phyloP scores from a whole-genome alignment of 2,329 filamentous ascomycete species.

The Chrysoporthe austroafricana region DNA sequence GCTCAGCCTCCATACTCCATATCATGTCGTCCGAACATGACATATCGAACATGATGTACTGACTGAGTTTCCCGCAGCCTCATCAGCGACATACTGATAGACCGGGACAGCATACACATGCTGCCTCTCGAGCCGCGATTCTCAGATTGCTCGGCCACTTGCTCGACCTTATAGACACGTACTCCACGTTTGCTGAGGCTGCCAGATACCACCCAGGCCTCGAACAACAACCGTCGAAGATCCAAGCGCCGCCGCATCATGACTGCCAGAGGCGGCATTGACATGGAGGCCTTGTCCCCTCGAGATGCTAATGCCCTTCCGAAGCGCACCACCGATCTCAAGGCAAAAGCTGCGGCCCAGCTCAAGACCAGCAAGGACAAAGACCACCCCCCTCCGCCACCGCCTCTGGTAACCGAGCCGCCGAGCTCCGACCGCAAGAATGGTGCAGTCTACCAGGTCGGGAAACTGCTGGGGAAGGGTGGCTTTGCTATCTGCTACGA shows the following conservation, averaged over 20 bases:
- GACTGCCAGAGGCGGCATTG: conserved; percentile 44
- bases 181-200: not conserved
- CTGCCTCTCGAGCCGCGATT: conserved; percentile 13
- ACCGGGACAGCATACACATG: not conserved
- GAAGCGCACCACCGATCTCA: conserved; percentile 54
- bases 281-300: conserved; percentile 67
- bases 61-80: conserved; percentile 16
- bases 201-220: not conserved
- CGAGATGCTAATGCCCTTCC: conserved; percentile 67
- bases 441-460: conserved; percentile 74
- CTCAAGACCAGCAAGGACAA: conserved; percentile 64
- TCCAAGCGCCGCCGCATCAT: conserved; percentile 43
- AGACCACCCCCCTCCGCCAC: conserved; percentile 69
- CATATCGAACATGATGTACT: conserved; percentile 4
- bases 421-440: conserved; percentile 70
- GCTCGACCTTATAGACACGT: conserved; percentile 3
- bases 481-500: conserved; percentile 84
- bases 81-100: conserved; percentile 15
- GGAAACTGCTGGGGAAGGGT: conserved; percentile 76
- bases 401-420: conserved; percentile 61
- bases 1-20: not conserved
- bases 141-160: conserved; percentile 14
- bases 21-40: not conserved
- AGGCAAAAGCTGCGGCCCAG: conserved; percentile 56
- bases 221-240: not conserved